phyloP scores from a whole-genome alignment of 352 stramenopile species.

The Phytopythium montanum region DNA sequence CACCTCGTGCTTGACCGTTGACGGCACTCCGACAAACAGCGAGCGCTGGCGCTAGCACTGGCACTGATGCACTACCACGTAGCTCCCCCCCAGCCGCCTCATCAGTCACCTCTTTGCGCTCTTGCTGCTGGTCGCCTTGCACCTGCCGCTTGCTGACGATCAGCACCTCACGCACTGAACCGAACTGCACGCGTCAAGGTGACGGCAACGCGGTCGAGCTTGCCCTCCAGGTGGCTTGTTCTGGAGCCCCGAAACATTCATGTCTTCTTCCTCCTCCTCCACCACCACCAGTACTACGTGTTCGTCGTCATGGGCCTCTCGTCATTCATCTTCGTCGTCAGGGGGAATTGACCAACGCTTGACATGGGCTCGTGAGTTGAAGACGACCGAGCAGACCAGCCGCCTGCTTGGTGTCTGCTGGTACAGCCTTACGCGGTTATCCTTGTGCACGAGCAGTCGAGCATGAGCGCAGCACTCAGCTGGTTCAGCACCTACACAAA shows the following conservation, averaged over 20 bases:
- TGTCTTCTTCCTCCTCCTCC: no score
- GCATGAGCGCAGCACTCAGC: no score
- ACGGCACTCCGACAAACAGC: background rate
- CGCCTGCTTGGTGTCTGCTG: no score
- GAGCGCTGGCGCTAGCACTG: slow-evolving; percentile 6
- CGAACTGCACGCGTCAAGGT: slow-evolving; percentile 25
- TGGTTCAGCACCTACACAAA: no score
- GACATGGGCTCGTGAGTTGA: no score
- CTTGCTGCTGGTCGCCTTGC: slow-evolving; percentile 24
- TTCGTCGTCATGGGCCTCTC: no score
- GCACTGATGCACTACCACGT: background rate
- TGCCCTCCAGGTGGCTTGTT: background rate
- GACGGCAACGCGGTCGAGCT: background rate
- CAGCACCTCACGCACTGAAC: slow-evolving; percentile 41
- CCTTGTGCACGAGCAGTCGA: no score
- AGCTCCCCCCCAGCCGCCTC: slow-evolving; percentile 11
- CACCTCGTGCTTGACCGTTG: background rate
- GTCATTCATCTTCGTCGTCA: no score
- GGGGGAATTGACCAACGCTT: no score
- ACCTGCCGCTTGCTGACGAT: slow-evolving; percentile 25
- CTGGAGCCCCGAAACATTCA: background rate
- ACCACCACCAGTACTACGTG: no score
- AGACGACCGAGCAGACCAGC: no score
- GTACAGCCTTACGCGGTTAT: no score
- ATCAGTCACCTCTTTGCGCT: slow-evolving; percentile 1